Evolutionary conservation across 768 basidiomycete species (phyloP), one percentile per base, ranked within the genome.

Genomic region (Mycena latifolia): DNA sequence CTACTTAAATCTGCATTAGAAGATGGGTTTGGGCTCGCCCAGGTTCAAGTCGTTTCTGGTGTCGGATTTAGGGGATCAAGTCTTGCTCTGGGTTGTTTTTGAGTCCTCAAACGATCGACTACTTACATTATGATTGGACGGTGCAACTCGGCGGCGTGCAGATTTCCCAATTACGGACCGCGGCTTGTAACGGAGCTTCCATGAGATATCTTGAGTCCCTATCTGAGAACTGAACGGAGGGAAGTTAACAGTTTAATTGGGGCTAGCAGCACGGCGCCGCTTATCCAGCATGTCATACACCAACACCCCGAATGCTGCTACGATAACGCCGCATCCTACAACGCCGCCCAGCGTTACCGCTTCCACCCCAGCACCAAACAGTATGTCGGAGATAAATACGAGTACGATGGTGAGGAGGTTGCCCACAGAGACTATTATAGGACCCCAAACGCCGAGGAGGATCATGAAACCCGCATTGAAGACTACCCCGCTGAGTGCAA

Each of bases 331-430:
- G 55, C 91, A 92, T 10, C 96, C 96, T 14, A 90, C 48, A 22
- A 96, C 66, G 60, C 93, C 93, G 85, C 90, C 91, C 3, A 85
- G 27, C 0, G 91, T 94, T 62, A 95, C 74, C 1, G 85, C 81
- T 39, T 88, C 84, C 41, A 85, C 75, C 4, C 86, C 88, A 55
- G 84, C 83, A 24, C 93, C 89, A 66, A 95, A 91, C 20, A 90
- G 69, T 10, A 91, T 82, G 77, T 98, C 96, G 45, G 92, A 88
- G 18, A 94, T 72, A 51, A 95, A 87, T 17, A 95, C 93, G 53
- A 98, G 84, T 39, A 97, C 93, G 69, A 97, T 96, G 7, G 96
- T 96, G n/a, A 97, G 84, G n/a, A 99, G 85, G 77, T 88, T 95
- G 48, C 95, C 95, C 33, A 98, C 95, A 2, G 93, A 94, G 11